These are phyloP conservation scores for Talaromyces sp. DNA, from an alignment of 2,329 filamentous ascomycete genomes.

Conservation along the genomic window DNA sequence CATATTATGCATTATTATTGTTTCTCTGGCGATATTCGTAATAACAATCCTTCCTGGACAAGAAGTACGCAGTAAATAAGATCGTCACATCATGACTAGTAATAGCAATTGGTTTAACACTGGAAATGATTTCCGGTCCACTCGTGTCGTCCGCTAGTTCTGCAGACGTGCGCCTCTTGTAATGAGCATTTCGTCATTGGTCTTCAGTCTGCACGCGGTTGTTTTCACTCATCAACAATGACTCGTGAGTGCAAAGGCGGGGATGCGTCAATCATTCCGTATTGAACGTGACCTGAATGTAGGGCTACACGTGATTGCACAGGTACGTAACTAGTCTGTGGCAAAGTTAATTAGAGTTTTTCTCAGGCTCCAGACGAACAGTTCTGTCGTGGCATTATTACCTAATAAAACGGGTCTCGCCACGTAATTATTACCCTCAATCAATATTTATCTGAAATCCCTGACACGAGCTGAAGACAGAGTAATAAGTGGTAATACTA, in stretches of 20 bases:
- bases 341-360: neutral
- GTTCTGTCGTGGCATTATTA: neutral
- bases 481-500: too few species aligned
- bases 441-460: too few species aligned
- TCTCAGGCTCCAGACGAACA: neutral
- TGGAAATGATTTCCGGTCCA: neutral
- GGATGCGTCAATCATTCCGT: neutral
- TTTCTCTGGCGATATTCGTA: neutral
- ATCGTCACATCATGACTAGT: neutral
- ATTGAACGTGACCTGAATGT: too few species aligned
- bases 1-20: neutral
- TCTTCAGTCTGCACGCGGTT: neutral
- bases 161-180: neutral
- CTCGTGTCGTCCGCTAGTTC: neutral
- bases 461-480: neutral
- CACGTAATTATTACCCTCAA: too few species aligned
- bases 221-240: neutral
- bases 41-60: neutral
- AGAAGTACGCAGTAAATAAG: neutral
- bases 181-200: neutral
- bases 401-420: neutral
- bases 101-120: neutral
- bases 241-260: neutral
- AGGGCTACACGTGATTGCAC: neutral
- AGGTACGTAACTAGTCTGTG: neutral